A percentile compares a stretch with the other conserved stretches of the same genome.
These are phyloP conservation scores for Pleurotus tuoliensis DNA, from an alignment of 768 basidiomycete species.

Conservation along the genomic window DNA sequence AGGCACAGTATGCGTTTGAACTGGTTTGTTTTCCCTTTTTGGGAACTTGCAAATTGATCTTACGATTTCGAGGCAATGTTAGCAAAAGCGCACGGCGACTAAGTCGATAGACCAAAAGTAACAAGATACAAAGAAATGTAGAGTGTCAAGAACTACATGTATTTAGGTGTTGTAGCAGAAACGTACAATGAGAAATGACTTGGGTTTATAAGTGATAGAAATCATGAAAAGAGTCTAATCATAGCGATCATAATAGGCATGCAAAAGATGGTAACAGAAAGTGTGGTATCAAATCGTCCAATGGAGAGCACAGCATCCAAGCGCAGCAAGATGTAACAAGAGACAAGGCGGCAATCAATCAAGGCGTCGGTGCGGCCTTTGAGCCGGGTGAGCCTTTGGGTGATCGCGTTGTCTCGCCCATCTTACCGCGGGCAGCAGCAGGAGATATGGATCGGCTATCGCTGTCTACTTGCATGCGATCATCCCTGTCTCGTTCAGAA, in stretches of 20 bases:
- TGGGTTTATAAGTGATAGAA: background rate
- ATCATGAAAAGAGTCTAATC: background rate
- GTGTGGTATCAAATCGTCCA: background rate
- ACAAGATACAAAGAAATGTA: background rate
- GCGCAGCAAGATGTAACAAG: background rate
- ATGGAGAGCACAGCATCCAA: background rate
- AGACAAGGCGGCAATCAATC: background rate
- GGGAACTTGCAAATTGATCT: too few species aligned
- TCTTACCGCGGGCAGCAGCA: constrained; percentile 25
- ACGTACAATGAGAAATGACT: constrained; percentile 3
- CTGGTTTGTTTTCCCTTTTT: too few species aligned
- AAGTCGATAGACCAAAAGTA: background rate
- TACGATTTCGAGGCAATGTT: too few species aligned
- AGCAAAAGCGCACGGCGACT: too few species aligned
- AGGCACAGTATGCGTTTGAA: too few species aligned
- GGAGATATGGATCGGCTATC: constrained; percentile 43
- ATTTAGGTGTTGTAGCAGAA: background rate
- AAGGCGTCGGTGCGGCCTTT: constrained; percentile 3
- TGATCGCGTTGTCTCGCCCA: constrained; percentile 5
- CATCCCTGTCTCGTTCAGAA: constrained; percentile 39
- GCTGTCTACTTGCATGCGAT: constrained; percentile 54
- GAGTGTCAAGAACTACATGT: background rate
- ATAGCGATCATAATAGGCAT: background rate
- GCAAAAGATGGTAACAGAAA: background rate
- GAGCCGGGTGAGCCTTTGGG: constrained; percentile 1